A percentile compares a stretch with the other conserved stretches of the same genome.
phyloP scores from a whole-genome alignment of 306 rosid genomes.

The Oxytropis ochrocephala region DNA sequence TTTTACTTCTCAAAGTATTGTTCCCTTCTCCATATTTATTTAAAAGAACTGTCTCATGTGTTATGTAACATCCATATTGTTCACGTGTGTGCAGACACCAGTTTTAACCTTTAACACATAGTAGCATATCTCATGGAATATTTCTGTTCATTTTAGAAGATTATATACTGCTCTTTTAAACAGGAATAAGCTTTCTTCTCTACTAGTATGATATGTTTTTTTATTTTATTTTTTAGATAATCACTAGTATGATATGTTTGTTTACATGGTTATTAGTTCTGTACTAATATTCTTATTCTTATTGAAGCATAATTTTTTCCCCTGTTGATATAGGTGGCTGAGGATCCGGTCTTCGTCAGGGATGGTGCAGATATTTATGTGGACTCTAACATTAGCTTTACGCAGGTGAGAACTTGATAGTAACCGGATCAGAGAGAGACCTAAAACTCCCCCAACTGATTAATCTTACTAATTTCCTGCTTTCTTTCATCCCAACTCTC shows the following conservation, averaged over 20 bases:
- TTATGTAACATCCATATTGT: background rate
- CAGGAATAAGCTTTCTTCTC: constrained; percentile 5
- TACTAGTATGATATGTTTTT: background rate
- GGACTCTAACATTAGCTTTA: constrained; percentile 87
- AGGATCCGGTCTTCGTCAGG: constrained; percentile 70
- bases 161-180: background rate
- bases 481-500: too few species aligned
- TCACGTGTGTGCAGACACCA: background rate
- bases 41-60: background rate
- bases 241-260: background rate
- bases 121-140: background rate
- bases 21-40: background rate
- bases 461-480: too few species aligned
- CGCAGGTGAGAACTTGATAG: constrained; percentile 50
- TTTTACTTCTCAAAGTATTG: background rate
- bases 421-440: too few species aligned
- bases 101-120: background rate
- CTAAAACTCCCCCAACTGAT: too few species aligned
- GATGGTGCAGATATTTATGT: constrained; percentile 91
- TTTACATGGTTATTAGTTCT: constrained; percentile 6
- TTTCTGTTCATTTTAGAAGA: background rate
- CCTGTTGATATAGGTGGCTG: constrained; percentile 58
- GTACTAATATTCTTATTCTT: background rate
- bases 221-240: too few species aligned
- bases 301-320: constrained; percentile 17